These are phyloP conservation scores for Magnolia officinalis DNA, from an alignment of 164 flowering plant species.

Conservation along the genomic window DNA sequence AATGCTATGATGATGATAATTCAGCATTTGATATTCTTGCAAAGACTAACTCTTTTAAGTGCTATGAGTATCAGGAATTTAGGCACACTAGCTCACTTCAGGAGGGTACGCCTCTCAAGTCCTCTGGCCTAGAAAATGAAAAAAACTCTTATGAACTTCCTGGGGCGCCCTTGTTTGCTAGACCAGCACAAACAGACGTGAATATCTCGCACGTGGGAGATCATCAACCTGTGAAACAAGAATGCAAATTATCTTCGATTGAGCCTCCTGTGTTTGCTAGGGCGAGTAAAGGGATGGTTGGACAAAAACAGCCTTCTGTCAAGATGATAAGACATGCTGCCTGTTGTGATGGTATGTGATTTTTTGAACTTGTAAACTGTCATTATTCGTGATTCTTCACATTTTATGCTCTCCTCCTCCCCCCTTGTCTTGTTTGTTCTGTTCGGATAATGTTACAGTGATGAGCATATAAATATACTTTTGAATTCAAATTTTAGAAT, in stretches of 20 bases:
- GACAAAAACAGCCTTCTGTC: not conserved
- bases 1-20: not conserved
- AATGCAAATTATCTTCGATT: not conserved
- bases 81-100: constrained; percentile 21
- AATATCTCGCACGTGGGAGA: not conserved
- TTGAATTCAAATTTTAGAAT: no score
- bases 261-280: constrained; percentile 6
- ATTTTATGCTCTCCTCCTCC: not conserved
- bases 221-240: not conserved
- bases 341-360: not conserved
- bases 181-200: constrained; percentile 23
- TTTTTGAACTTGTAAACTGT: not conserved
- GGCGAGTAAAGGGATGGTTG: not conserved
- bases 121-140: constrained; percentile 14
- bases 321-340: not conserved
- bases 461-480: no score
- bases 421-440: not conserved
- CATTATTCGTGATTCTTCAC: not conserved
- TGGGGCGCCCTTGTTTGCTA: constrained; percentile 45
- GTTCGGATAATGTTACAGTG: no score
- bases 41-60: not conserved
- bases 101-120: constrained; percentile 15
- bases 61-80: not conserved
- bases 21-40: not conserved
- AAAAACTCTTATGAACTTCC: constrained; percentile 10